phyloP scores from a whole-genome alignment of 352 stramenopile species.

The Phytophthora pinifolia region DNA sequence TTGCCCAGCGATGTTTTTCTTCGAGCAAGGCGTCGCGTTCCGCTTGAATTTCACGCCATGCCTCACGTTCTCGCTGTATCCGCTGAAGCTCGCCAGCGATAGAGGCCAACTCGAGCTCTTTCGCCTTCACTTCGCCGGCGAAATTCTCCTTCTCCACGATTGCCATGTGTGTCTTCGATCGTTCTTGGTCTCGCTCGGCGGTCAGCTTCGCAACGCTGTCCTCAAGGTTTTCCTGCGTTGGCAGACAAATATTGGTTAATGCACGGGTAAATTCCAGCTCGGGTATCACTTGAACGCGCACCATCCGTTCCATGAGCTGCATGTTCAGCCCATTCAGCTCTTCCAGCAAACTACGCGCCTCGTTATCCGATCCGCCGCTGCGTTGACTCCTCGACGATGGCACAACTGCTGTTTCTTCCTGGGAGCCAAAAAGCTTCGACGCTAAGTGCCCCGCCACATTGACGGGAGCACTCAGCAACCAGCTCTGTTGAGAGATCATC shows the following conservation, averaged over 20 bases:
- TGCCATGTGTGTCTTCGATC: constrained; percentile 61
- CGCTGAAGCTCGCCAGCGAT: constrained; percentile 63
- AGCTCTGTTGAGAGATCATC: constrained; percentile 55
- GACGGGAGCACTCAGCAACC: constrained; percentile 67
- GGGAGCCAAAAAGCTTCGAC: constrained; percentile 71
- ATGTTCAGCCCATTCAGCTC: constrained; percentile 86
- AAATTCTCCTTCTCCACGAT: constrained; percentile 71
- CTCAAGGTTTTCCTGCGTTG: constrained; percentile 64
- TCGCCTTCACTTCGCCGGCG: constrained; percentile 40
- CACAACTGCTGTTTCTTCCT: constrained; percentile 32
- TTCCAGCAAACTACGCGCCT: constrained; percentile 77
- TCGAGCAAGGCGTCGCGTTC: constrained; percentile 76
- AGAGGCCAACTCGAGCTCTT: constrained; percentile 48
- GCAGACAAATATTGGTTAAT: not conserved
- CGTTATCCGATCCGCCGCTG: constrained; percentile 24
- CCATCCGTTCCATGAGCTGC: constrained; percentile 78
- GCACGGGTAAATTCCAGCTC: not conserved
- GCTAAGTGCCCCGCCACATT: constrained; percentile 59
- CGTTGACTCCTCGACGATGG: constrained; percentile 17
- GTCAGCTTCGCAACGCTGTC: constrained; percentile 69
- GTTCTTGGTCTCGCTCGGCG: constrained; percentile 78
- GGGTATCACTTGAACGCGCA: constrained; percentile 23
- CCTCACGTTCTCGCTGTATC: constrained; percentile 72
- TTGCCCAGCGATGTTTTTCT: constrained; percentile 85
- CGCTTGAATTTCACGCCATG: constrained; percentile 76